Evolutionary conservation across 2,329 filamentous ascomycete genomes (phyloP).

Genomic region (Coniochaeta sp.): DNA sequence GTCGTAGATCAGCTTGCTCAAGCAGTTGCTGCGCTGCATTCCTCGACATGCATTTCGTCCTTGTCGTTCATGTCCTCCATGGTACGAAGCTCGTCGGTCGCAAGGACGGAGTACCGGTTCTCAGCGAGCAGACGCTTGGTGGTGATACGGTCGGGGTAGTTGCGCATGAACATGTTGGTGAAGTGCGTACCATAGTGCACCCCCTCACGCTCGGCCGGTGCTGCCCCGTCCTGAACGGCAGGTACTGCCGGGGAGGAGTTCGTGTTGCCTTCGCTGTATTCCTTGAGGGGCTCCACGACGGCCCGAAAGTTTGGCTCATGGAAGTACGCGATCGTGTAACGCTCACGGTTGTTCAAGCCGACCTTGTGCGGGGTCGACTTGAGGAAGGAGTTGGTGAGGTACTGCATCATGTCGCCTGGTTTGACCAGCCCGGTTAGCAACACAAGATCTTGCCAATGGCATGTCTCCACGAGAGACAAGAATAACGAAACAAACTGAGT

Average conservation of each 20-base stretch:
- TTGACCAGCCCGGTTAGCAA: not conserved
- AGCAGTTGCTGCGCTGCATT: not conserved
- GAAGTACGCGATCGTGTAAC: slow-evolving; percentile 42
- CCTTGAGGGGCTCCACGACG: slow-evolving; percentile 31
- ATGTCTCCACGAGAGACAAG: not conserved
- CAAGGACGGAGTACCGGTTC: slow-evolving; percentile 18
- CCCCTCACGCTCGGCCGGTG: slow-evolving; percentile 19
- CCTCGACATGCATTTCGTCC: not conserved
- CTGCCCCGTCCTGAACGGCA: slow-evolving; percentile 8
- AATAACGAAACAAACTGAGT: not conserved
- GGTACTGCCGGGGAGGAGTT: slow-evolving; percentile 10
- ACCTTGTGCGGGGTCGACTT: slow-evolving; percentile 43
- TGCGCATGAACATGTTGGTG: slow-evolving; percentile 42
- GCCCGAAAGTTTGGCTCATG: slow-evolving; percentile 42
- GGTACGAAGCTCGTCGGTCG: slow-evolving; percentile 17
- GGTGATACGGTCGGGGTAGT: slow-evolving; percentile 38
- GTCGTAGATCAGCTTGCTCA: not conserved
- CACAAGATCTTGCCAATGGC: not conserved
- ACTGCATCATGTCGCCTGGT: slow-evolving; percentile 43
- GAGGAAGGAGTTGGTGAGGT: slow-evolving; percentile 36
- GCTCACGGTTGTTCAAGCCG: slow-evolving; percentile 37
- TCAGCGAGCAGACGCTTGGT: slow-evolving; percentile 28
- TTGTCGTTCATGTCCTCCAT: slow-evolving; percentile 7
- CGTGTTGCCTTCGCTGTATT: slow-evolving; percentile 21
- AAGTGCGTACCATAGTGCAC: slow-evolving; percentile 45